These are phyloP conservation scores for Dactylellina drechsleri DNA, from an alignment of 2,329 filamentous ascomycete genomes.

Conservation along the genomic window DNA sequence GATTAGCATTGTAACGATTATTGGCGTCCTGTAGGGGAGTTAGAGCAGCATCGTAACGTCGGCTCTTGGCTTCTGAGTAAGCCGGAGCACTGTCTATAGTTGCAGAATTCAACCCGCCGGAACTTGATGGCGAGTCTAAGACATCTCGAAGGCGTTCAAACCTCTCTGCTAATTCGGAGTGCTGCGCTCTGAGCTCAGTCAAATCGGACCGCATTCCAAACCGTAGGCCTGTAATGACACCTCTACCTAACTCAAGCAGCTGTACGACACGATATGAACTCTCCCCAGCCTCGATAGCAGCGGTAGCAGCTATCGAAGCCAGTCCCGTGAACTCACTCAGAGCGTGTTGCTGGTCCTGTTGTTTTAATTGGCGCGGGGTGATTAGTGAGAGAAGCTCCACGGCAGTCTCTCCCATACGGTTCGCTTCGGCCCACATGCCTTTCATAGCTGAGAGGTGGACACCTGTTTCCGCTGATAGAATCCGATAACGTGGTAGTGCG, in stretches of 20 bases:
- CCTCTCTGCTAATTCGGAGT: constrained; percentile 13
- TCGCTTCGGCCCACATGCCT: no score
- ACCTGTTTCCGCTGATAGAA: not conserved
- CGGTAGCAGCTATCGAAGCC: constrained; percentile 41
- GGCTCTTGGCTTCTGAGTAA: not conserved
- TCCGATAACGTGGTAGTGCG: constrained; percentile 1
- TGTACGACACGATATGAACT: constrained; percentile 39
- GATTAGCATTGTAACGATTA: not conserved
- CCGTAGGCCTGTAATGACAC: constrained; percentile 50
- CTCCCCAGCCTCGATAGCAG: constrained; percentile 42
- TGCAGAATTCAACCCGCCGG: no score
- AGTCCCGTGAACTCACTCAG: constrained; percentile 41
- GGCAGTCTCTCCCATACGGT: constrained; percentile 22
- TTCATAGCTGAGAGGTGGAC: not conserved
- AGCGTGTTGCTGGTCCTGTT: constrained; percentile 53
- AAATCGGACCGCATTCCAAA: constrained; percentile 53
- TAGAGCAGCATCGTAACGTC: constrained; percentile 7
- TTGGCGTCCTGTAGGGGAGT: not conserved
- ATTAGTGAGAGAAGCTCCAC: constrained; percentile 32
- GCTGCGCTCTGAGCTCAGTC: constrained; percentile 37
- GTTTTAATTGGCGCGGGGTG: constrained; percentile 47
- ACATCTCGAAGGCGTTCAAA: no score
- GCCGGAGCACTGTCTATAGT: no score
- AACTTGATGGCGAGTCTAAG: no score
- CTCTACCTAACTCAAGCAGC: constrained; percentile 55